Evolutionary conservation across 768 basidiomycete genomes (phyloP), one percentile per base, ranked within the genome.

Genomic region (Psilocybe subaeruginosa): DNA sequence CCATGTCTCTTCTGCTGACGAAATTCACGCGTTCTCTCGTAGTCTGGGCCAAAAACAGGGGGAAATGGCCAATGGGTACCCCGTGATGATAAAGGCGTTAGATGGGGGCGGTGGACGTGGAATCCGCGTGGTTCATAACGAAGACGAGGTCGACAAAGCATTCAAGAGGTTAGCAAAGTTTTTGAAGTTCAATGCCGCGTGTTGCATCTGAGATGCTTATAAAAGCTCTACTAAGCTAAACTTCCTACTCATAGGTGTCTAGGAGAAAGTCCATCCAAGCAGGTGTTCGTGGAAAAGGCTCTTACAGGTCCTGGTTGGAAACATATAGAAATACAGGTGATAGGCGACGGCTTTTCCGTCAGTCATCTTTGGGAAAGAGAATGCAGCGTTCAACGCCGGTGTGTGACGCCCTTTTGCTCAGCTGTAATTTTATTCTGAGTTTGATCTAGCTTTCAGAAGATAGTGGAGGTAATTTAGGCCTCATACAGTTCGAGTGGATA

Each of bases 281-380:
- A 73, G 49, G 86, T 95, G 58, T 95, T 96, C 74, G 92, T 93
- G 65, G 93, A 95, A 72, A 89, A 91, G 70, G 90, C 88, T 66
- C 79, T 95, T 54, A 89, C 91, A 64, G 88, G 89, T 39, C 89
- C 89, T n/a, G 72, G 68, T 8, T 81, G 80, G 78, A 86, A 91
- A 68, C 94, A 96, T 69, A 91, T 96, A 59, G 94, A 95, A 73
- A 88, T 93, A 29, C 93, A 95, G 73, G 77, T 95, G 47, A 79
- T 96, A 49, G 94, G 91, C 12, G 94, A 95, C 70, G 84, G 81
- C 2, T 71, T 82, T 39, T 88, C 88, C 74, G 87, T 89, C 23
- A 89, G 91, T 49, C 93, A 95, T 72, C 80, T 95, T 48, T 95
- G 94, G 73, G 94, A 95, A 74, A 87, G 94, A 66, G 94, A 96